Percentiles rank a stretch among this genome's conserved stretches.
phyloP scores from a whole-genome alignment of 371 early-diverging fungal genomes.

The Furculomyces boomerangus region DNA sequence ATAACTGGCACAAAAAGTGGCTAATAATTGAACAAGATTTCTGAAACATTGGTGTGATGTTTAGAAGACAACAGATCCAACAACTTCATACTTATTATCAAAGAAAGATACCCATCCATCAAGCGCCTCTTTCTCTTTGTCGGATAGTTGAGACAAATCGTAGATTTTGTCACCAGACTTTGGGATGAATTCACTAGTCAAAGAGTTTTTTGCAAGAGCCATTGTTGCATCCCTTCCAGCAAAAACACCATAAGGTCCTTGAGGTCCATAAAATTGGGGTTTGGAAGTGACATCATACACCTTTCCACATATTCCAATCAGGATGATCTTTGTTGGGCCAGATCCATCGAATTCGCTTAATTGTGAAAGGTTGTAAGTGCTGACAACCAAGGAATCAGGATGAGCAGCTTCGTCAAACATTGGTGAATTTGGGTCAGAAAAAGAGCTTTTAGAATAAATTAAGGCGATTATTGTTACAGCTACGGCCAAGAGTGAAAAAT shows the following conservation, averaged over 20 bases:
- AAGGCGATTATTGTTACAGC: not conserved
- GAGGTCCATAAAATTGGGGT: constrained; percentile 1
- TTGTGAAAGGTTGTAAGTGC: not conserved
- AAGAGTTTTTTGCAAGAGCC: constrained; percentile 1
- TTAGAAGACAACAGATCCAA: not conserved
- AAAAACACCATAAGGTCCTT: constrained; percentile 1
- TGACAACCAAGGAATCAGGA: not conserved
- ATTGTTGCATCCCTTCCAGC: constrained; percentile 3
- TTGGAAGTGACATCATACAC: constrained; percentile 2
- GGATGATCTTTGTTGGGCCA: not conserved
- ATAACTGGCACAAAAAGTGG: too few species aligned
- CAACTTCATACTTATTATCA: constrained; percentile 3
- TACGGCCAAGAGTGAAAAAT: not conserved
- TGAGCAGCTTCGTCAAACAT: not conserved
- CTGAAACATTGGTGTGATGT: too few species aligned
- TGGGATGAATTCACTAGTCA: constrained; percentile 1
- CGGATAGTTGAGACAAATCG: not conserved
- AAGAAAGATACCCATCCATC: constrained; percentile 3
- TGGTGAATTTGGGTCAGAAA: too few species aligned
- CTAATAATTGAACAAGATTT: too few species aligned
- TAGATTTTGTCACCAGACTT: not conserved
- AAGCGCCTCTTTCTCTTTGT: not conserved
- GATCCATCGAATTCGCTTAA: not conserved
- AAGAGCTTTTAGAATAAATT: not conserved
- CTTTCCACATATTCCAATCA: constrained; percentile 2